Base-by-base conservation (phyloP, 139 green algal species). In the Volvox reticuliferus region DNA sequence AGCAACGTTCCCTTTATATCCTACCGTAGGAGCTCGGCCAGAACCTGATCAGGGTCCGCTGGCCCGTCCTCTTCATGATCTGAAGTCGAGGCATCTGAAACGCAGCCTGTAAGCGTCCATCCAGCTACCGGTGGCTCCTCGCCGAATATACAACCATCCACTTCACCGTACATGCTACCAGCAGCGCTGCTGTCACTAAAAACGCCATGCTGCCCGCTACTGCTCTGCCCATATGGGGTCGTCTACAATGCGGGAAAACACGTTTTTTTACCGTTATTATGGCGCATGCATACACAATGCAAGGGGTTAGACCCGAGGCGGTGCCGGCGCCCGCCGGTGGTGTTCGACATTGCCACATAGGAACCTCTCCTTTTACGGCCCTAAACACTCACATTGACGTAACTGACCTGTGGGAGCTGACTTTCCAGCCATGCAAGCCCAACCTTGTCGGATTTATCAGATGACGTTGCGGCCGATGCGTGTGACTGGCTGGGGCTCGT, bases 371-470 rank as follows among this genome's bases (percentile, higher is more conserved):
- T 77, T 12, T 22, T 5, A 73, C 65, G 65, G 65, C 65, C 21
- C 65, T 73, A 24, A 24, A 73, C 5, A n/a, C n/a, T n/a, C n/a
- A n/a, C n/a, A n/a, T 73, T 28, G 65, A 73, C 16, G 65, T 2
- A 73, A 73, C 75, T 55, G 12, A 84, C 78, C 78, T 84, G 78
- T 26, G 78, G 78, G 35, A 84, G 36, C 13, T 68, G 36, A 44
- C 78, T 84, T 17, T 84, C 78, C 78, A 84, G 78, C 78, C 78
- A 84, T 35, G 78, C 36, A 12, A 84, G 78, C 78, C 65, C 78
- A 9, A 67, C 20, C 28, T 20, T 32, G 37, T n/a, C 16, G 30
- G 75, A 55, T 55, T 61, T 55, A 0, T 55, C 30, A 55, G 32
- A 55, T 24, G 33, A 81, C 16, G 30, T 0, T 61, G 30, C 30